phyloP scores from a whole-genome alignment of 1,139 yeast species.

The Yamadazyma buinensis region DNA sequence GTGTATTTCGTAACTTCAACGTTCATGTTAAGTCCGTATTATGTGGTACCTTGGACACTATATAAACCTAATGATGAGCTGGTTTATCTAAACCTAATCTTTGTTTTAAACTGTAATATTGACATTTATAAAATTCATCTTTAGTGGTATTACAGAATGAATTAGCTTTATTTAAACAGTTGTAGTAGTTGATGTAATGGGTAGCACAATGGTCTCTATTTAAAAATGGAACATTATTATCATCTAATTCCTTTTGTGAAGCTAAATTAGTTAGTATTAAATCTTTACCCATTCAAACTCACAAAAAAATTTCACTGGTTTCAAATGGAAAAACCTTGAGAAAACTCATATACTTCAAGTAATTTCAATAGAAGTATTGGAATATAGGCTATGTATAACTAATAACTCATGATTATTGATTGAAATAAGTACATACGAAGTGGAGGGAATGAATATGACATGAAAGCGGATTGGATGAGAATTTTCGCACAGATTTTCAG shows the following conservation, averaged over 20 bases:
- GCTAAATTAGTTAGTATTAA: conserved; percentile 20
- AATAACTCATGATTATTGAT: too few relatives aligned
- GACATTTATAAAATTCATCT: conserved; percentile 48
- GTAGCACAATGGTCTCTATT: conserved; percentile 49
- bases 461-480: conserved; percentile 7
- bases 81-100: conserved; percentile 34
- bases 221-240: conserved; percentile 41
- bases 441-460: conserved; percentile 8
- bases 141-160: conserved; percentile 40
- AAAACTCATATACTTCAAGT: not conserved
- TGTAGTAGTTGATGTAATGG: conserved; percentile 42
- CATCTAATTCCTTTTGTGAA: conserved; percentile 41
- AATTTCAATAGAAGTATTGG: not conserved
- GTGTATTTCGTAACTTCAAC: too few relatives aligned
- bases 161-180: conserved; percentile 46
- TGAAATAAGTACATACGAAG: conserved; percentile 6
- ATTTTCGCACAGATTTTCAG: too few relatives aligned
- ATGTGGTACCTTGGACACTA: too few relatives aligned
- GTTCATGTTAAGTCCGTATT: too few relatives aligned
- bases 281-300: too few relatives aligned
- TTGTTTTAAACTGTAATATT: conserved; percentile 41
- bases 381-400: not conserved
- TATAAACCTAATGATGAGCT: not conserved
- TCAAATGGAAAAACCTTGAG: not conserved
- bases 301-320: too few relatives aligned